phyloP scores from a whole-genome alignment of 495 filamentous ascomycete species.

The Aspergillus leporis region DNA sequence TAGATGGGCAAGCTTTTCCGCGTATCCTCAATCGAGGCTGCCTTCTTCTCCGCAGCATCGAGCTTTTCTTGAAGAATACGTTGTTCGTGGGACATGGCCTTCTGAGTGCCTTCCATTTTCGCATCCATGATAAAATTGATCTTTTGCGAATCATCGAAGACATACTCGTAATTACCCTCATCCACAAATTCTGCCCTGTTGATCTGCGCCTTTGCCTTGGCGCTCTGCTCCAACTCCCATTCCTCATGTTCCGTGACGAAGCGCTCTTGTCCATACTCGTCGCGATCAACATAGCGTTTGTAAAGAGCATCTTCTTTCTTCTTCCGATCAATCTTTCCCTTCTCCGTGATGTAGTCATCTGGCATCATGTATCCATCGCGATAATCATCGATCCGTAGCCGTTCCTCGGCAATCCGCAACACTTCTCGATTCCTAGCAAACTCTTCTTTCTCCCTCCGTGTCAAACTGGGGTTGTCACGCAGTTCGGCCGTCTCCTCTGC shows the following conservation, averaged over 20 bases:
- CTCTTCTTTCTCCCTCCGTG: constrained; percentile 79
- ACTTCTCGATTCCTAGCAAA: constrained; percentile 90
- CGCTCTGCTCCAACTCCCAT: constrained; percentile 90
- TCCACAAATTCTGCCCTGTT: constrained; percentile 71
- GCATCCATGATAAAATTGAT: constrained; percentile 85
- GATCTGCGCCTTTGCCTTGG: constrained; percentile 88
- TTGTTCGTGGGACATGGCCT: constrained; percentile 76
- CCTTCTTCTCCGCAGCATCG: constrained; percentile 83
- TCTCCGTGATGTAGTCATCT: constrained; percentile 91
- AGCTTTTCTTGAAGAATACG: constrained; percentile 74
- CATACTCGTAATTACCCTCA: constrained; percentile 88
- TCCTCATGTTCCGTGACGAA: constrained; percentile 94
- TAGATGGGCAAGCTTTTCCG: constrained; percentile 91
- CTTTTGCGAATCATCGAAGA: constrained; percentile 85
- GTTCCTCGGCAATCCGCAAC: constrained; percentile 83
- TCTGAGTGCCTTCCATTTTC: constrained; percentile 64
- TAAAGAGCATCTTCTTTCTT: constrained; percentile 90
- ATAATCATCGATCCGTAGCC: constrained; percentile 85
- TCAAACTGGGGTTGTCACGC: constrained; percentile 71
- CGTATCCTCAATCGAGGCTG: constrained; percentile 83
- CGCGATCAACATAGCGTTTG: constrained; percentile 85
- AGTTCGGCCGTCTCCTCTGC: constrained; percentile 84
- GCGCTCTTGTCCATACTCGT: constrained; percentile 84
- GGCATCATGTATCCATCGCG: constrained; percentile 93
- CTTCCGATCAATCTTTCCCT: constrained; percentile 85